Conservation (phyloP, 1,284 basidiomycete species). For the Mrakiaceae sp. region DNA sequence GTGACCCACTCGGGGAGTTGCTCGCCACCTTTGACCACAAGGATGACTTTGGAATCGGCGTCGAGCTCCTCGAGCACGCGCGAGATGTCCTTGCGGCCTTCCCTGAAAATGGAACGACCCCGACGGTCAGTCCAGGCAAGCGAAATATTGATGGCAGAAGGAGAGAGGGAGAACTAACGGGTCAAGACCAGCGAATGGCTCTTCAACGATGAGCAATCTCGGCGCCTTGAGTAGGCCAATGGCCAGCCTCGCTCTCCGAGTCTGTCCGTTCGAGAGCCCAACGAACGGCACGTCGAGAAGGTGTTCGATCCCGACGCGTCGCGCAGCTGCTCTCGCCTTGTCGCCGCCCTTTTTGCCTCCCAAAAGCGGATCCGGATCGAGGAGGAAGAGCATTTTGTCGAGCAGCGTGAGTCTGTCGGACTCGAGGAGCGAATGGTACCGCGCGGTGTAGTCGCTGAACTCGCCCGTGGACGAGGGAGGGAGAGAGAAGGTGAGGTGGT, state of each 20-base stretch:
- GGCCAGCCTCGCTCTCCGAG: conserved; percentile 69
- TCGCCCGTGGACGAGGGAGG: conserved; percentile 49
- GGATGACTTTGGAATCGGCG: conserved; percentile 42
- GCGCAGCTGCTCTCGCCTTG: conserved; percentile 39
- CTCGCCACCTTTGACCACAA: conserved; percentile 72
- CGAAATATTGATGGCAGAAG: neutral
- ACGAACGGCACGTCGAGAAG: conserved; percentile 71
- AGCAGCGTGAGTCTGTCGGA: conserved; percentile 63
- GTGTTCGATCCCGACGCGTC: conserved; percentile 45
- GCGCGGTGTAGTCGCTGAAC: conserved; percentile 85
- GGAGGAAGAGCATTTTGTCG: conserved; percentile 43
- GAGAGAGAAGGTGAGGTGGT: conserved; percentile 63
- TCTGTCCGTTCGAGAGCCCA: conserved; percentile 85
- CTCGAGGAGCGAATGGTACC: conserved; percentile 75
- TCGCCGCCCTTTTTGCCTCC: conserved; percentile 35
- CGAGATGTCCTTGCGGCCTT: conserved; percentile 24
- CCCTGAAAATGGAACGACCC: neutral
- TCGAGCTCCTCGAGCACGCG: conserved; percentile 27
- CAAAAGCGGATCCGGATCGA: conserved; percentile 26
- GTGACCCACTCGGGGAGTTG: conserved; percentile 71
- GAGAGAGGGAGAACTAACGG: conserved; percentile 28
- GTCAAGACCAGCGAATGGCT: conserved; percentile 44
- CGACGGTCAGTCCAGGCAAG: neutral
- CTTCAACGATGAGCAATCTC: conserved; percentile 48
- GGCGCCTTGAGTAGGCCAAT: conserved; percentile 61